Evolutionary conservation across 176 grass and related monocot genomes (phyloP), one percentile per base, ranked within the genome.

Genomic region (Canna indica): DNA sequence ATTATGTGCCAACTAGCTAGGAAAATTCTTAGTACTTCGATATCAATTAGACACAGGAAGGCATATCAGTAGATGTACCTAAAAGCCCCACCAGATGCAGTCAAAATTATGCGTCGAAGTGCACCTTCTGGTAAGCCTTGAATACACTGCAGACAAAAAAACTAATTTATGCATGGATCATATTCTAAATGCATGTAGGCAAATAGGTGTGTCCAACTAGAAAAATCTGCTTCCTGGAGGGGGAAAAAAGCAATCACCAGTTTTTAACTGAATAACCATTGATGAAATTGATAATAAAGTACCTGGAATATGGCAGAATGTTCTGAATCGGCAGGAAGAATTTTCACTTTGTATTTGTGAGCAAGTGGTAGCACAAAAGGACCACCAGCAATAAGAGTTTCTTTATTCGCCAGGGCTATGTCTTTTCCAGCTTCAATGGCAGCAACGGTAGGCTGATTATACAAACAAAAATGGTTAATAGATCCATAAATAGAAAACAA

Each of bases 271-370:
- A 14, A 60, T 30, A 11, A 30, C 24, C 8, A 30, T n/a, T 38
- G 32, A 32, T 5, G 1, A 12, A 1, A 33, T 14, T 33, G 14
- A 3, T 16, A 20, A 62, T 3, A 14, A 33, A 70, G 29, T 90
- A 99, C 94, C 94, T 99, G 94, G 74, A 99, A 99, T 83, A 99
- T 93, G 46, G 94, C 94, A 78, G 89, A 93, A 79, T 99, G 94
- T 73, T 99, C 94, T 73, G 94, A 99, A 99, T 99, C 94, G 73
- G 94, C 94, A 48, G 95, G 95, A 77, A 99, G 90, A 73, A 99
- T 94, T 53, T 99, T 99, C 47, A 99, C 95, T 54, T 99, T 99
- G 60, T 99, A 86, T 53, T 93, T 99, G 31, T 86, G 89, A 29
- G 95, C 95, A 87, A 99, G 95, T 31, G 95, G 95, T 74, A 99